Percentiles rank a stretch among this genome's conserved stretches.
phyloP scores from a whole-genome alignment of 306 rosid genomes.

The Betula pendula region DNA sequence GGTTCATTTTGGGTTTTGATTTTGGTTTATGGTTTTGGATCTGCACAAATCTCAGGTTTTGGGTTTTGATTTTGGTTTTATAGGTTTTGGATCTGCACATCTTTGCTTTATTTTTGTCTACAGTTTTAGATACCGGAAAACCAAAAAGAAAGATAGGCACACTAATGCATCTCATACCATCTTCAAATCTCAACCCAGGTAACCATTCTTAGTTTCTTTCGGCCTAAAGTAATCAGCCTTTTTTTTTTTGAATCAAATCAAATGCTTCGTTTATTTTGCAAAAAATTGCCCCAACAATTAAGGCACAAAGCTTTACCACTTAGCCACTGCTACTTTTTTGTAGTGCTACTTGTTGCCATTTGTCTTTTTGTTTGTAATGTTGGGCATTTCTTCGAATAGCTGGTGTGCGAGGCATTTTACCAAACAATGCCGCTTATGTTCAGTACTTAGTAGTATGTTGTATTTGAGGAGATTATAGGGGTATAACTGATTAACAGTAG shows the following conservation, averaged over 20 bases:
- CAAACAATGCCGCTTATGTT: neutral
- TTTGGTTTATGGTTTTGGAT: no score
- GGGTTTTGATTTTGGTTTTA: no score
- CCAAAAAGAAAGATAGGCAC: no score
- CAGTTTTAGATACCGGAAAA: no score
- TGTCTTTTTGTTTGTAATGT: neutral
- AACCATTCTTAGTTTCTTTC: neutral
- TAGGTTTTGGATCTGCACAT: no score
- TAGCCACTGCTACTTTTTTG: neutral
- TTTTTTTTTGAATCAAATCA: neutral
- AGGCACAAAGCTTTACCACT: no score
- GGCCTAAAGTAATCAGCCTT: neutral
- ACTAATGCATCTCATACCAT: no score
- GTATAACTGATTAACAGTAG: no score
- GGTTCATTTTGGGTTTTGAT: no score
- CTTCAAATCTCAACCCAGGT: neutral
- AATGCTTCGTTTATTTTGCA: neutral
- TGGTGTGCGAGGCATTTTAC: neutral
- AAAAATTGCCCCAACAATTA: no score
- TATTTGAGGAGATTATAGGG: neutral
- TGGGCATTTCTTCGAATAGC: neutral
- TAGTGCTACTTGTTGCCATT: slow-evolving; percentile 40
- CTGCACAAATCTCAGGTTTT: no score
- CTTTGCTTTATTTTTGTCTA: no score
- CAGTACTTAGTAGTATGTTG: neutral